These are phyloP conservation scores for Penicillium digitatum DNA, from an alignment of 2,329 filamentous ascomycete genomes.

Conservation along the genomic window DNA sequence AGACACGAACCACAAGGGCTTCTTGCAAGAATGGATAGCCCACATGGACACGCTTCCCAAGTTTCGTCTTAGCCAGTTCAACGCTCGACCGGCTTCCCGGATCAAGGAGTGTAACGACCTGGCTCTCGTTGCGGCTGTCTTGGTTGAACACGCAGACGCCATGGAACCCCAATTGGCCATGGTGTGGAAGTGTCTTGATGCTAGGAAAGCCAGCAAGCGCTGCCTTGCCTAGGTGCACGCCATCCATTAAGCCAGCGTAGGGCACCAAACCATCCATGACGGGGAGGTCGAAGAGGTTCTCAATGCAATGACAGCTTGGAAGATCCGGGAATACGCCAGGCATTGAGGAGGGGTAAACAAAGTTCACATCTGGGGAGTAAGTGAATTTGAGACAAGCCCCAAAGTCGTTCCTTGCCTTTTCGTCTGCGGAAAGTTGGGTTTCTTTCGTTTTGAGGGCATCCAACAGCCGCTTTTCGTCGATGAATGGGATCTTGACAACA, in stretches of 20 bases:
- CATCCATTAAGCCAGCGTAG: slow-evolving; percentile 76
- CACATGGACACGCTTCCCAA: slow-evolving; percentile 83
- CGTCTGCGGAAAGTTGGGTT: slow-evolving; percentile 67
- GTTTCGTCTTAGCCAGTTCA: slow-evolving; percentile 69
- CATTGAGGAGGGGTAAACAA: slow-evolving; percentile 80
- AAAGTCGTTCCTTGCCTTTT: slow-evolving; percentile 82
- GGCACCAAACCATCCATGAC: slow-evolving; percentile 85
- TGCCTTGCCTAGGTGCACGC: slow-evolving; percentile 72
- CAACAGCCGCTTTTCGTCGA: slow-evolving; percentile 83
- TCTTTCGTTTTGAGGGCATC: slow-evolving; percentile 83
- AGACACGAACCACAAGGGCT: slow-evolving; percentile 81
- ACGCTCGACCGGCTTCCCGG: slow-evolving; percentile 67
- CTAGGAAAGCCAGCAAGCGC: slow-evolving; percentile 94
- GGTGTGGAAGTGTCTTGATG: slow-evolving; percentile 78
- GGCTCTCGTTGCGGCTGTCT: slow-evolving; percentile 93
- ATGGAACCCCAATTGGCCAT: slow-evolving; percentile 76
- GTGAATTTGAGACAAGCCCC: slow-evolving; percentile 91
- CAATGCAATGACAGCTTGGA: slow-evolving; percentile 78
- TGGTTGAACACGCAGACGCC: slow-evolving; percentile 93
- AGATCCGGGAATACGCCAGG: slow-evolving; percentile 88
- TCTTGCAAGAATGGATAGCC: slow-evolving; percentile 95
- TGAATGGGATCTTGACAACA: slow-evolving; percentile 98
- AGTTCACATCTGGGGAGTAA: slow-evolving; percentile 72
- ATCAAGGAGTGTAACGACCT: slow-evolving; percentile 79
- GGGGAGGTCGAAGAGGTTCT: slow-evolving; percentile 94